phyloP scores from a whole-genome alignment of 2,329 filamentous ascomycete genomes.

The Endothia cerciana region DNA sequence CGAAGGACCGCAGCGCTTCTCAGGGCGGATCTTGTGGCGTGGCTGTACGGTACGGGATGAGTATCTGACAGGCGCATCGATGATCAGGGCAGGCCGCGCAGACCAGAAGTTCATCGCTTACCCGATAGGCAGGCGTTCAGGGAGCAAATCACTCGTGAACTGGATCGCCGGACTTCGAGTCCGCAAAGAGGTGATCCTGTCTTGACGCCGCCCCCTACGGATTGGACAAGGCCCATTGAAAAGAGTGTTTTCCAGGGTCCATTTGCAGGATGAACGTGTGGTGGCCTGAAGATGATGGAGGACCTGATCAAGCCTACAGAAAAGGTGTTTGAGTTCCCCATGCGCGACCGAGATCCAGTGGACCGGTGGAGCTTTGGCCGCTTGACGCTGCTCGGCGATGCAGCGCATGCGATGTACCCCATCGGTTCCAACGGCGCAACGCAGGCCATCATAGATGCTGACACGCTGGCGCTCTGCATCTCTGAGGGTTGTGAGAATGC shows the following conservation, averaged over 20 bases:
- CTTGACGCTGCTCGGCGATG: conserved; percentile 46
- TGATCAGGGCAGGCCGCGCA: conserved; percentile 51
- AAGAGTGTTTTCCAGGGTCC: conserved; percentile 45
- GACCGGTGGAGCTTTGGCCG: conserved; percentile 43
- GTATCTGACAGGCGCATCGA: conserved; percentile 47
- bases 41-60: conserved; percentile 45
- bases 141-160: conserved; percentile 46
- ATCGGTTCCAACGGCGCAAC: conserved; percentile 49
- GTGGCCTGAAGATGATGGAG: conserved; percentile 46
- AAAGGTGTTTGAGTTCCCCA: conserved; percentile 50
- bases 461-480: conserved; percentile 40
- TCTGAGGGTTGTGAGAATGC: conserved; percentile 37
- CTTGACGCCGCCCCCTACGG: conserved; percentile 46
- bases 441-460: conserved; percentile 50
- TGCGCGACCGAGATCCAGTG: conserved; percentile 47
- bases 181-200: conserved; percentile 42
- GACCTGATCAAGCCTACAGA: conserved; percentile 45
- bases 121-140: conserved; percentile 44
- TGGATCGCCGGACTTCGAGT: conserved; percentile 52
- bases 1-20: conserved; percentile 49
- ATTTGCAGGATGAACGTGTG: conserved; percentile 47
- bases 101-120: conserved; percentile 54
- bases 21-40: conserved; percentile 50
- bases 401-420: conserved; percentile 46
- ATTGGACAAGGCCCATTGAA: conserved; percentile 48